Evolutionary conservation across 1,284 basidiomycete genomes (phyloP).

Genomic region (Naganishia cerealis): DNA sequence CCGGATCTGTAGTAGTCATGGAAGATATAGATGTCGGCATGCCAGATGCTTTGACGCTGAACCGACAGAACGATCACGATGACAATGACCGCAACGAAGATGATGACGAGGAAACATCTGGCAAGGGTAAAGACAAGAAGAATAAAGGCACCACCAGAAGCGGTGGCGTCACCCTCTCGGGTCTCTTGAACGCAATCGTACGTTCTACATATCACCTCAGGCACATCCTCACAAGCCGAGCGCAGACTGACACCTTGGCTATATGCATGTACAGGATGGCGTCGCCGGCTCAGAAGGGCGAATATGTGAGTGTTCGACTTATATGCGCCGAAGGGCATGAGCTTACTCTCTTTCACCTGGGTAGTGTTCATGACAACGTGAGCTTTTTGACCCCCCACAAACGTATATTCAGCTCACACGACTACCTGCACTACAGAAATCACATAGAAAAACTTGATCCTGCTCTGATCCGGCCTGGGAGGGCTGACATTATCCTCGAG

Average conservation of each 20-base stretch:
- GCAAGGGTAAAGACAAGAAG: conserved; percentile 10
- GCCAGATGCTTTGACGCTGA: neutral
- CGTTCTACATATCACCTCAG: neutral
- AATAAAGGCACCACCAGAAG: neutral
- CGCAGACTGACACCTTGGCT: neutral
- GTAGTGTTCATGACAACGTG: conserved; percentile 35
- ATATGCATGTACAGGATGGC: conserved; percentile 10
- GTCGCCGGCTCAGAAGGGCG: conserved; percentile 27
- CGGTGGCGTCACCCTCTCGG: conserved; percentile 28
- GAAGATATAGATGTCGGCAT: conserved; percentile 35
- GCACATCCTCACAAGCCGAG: neutral
- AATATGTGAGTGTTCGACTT: conserved; percentile 8
- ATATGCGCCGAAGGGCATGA: neutral
- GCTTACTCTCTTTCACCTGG: neutral
- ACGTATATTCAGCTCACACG: neutral
- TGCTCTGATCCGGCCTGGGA: conserved; percentile 43
- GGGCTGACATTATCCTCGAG: conserved; percentile 41
- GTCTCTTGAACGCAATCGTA: conserved; percentile 17
- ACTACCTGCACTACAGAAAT: conserved; percentile 34
- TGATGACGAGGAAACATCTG: neutral
- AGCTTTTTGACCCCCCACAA: neutral
- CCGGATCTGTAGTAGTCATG: conserved; percentile 33
- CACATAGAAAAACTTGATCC: conserved; percentile 42
- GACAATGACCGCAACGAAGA: conserved; percentile 6
- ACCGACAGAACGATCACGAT: neutral